Evolutionary conservation across 768 basidiomycete species (phyloP).

Genomic region (Ramaria sp.): DNA sequence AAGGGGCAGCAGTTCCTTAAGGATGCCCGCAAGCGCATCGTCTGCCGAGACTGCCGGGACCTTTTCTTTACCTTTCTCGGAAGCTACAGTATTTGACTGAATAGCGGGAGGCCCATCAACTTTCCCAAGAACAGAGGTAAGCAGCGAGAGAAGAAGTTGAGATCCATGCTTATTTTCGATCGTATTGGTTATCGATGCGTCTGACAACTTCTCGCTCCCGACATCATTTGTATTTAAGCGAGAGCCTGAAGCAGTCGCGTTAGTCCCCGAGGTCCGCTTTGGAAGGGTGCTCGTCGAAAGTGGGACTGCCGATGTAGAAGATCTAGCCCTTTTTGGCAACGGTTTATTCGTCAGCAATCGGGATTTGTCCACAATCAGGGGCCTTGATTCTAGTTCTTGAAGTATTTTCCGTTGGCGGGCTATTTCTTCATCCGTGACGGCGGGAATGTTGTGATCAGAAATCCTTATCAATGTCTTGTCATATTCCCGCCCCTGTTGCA

Average conservation of each 20-base stretch:
- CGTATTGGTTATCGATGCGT: background rate
- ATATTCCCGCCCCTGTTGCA: conserved; percentile 5
- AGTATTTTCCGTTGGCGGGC: background rate
- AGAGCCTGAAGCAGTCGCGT: background rate
- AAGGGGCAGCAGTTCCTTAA: background rate
- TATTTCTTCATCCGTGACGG: conserved; percentile 5
- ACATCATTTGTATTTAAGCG: background rate
- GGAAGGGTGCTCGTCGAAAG: background rate
- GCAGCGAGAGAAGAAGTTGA: background rate
- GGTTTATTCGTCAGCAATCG: conserved; percentile 3
- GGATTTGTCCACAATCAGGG: background rate
- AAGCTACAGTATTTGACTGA: background rate
- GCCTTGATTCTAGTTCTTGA: conserved; percentile 5
- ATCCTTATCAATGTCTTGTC: background rate
- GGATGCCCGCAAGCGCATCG: background rate
- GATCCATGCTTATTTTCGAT: background rate
- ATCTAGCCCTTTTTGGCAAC: background rate
- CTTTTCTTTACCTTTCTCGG: conserved; percentile 3
- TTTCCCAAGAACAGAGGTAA: background rate
- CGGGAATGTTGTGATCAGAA: background rate
- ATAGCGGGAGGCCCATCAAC: background rate
- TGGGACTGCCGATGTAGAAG: background rate
- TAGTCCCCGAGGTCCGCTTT: background rate
- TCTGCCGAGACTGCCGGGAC: background rate
- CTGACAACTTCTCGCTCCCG: background rate